Evolutionary conservation across 2,329 filamentous ascomycete genomes (phyloP).

Genomic region (Cercospora zeae-maydis): DNA sequence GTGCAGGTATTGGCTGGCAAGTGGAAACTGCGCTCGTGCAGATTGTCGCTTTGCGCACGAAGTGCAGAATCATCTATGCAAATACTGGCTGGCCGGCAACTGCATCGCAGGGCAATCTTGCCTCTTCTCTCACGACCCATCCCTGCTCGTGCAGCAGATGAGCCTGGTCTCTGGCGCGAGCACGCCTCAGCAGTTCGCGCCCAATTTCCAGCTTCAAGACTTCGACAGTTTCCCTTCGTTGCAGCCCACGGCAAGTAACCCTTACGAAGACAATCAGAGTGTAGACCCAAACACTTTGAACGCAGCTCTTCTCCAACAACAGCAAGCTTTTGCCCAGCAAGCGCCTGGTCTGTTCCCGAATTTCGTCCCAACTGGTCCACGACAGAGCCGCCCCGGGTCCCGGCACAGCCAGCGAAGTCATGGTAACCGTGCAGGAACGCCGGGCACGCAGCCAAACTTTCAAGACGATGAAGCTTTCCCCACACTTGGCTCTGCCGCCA

Average conservation of each 20-base stretch:
- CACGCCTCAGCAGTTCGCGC: slow-evolving; percentile 61
- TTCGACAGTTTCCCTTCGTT: slow-evolving; percentile 81
- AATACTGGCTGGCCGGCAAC: slow-evolving; percentile 97
- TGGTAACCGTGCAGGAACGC: slow-evolving; percentile 60
- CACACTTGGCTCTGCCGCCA: slow-evolving; percentile 70
- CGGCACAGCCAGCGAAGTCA: slow-evolving; percentile 75
- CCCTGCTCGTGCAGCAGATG: slow-evolving; percentile 78
- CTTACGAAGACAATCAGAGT: slow-evolving; percentile 38
- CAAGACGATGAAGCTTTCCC: slow-evolving; percentile 97
- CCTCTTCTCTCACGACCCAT: slow-evolving; percentile 94
- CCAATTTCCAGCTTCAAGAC: slow-evolving; percentile 75
- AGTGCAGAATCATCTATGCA: slow-evolving; percentile 93
- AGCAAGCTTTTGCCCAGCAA: slow-evolving; percentile 42
- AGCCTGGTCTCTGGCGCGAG: slow-evolving; percentile 62
- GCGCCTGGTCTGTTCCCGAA: slow-evolving; percentile 64
- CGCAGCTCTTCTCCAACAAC: slow-evolving; percentile 40
- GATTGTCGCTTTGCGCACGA: slow-evolving; percentile 98
- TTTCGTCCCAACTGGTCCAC: slow-evolving; percentile 52
- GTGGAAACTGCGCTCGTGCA: slow-evolving; percentile 89
- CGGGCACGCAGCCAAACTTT: slow-evolving; percentile 61
- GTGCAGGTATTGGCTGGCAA: slow-evolving; percentile 95
- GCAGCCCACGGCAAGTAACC: slow-evolving; percentile 45
- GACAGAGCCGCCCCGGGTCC: slow-evolving; percentile 65
- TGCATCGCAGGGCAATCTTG: slow-evolving; percentile 91
- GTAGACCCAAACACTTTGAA: slow-evolving; percentile 43